Conservation (phyloP, 2,329 filamentous ascomycete genomes). For the Tympanopsis confertula region DNA sequence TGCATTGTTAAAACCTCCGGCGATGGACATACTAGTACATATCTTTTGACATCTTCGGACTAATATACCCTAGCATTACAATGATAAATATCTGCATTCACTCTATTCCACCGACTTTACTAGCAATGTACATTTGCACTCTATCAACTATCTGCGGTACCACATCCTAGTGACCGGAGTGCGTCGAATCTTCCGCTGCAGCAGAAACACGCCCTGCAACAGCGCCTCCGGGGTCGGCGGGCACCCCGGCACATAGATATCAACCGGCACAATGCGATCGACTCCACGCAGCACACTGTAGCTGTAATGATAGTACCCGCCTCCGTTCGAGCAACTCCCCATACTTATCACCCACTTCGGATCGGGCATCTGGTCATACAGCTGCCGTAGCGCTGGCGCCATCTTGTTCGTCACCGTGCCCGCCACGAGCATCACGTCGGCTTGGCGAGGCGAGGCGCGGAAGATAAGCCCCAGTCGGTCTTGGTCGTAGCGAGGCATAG, state of each 20-base stretch:
- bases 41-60: too few species aligned
- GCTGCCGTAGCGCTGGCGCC: constrained; percentile 78
- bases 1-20: too few species aligned
- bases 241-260: constrained; percentile 71
- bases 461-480: constrained; percentile 84
- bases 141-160: constrained; percentile 36
- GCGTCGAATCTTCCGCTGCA: constrained; percentile 65
- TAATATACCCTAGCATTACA: too few species aligned
- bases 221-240: constrained; percentile 49
- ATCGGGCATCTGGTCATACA: constrained; percentile 94
- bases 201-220: constrained; percentile 61
- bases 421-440: constrained; percentile 87
- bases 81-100: too few species aligned
- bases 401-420: constrained; percentile 94
- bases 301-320: constrained; percentile 78
- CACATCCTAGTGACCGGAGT: constrained; percentile 43
- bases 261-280: constrained; percentile 67
- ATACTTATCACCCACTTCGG: constrained; percentile 71
- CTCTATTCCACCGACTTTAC: too few species aligned
- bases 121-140: too few species aligned
- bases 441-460: constrained; percentile 75
- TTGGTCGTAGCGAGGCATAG: constrained; percentile 79
- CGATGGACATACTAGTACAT: too few species aligned
- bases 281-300: constrained; percentile 68
- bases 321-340: constrained; percentile 75